phyloP scores from a whole-genome alignment of 192 early-diverging fungal species.

The Entomortierella parvispora region DNA sequence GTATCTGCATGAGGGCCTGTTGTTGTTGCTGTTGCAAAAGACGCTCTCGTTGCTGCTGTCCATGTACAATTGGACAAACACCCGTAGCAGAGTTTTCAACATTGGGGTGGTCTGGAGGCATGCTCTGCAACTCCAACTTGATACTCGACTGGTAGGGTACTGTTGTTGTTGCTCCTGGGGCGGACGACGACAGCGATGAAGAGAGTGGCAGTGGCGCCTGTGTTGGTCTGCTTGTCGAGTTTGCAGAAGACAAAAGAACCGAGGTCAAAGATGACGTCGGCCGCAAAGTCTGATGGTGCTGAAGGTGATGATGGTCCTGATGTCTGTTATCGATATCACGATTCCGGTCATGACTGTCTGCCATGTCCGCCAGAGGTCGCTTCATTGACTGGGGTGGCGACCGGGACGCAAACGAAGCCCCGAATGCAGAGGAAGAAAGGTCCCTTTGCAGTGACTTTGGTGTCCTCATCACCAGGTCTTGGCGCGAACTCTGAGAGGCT shows the following conservation, averaged over 20 bases:
- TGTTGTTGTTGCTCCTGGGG: background rate
- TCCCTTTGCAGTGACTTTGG: slow-evolving; percentile 36
- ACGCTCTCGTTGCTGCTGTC: slow-evolving; percentile 32
- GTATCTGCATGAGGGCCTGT: slow-evolving; percentile 6
- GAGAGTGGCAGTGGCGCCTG: background rate
- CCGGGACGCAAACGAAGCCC: slow-evolving; percentile 39
- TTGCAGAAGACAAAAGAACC: too few relatives aligned
- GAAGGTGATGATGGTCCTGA: slow-evolving; percentile 43
- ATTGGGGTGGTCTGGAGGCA: slow-evolving; percentile 49
- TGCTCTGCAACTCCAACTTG: slow-evolving; percentile 36
- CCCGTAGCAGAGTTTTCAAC: slow-evolving; percentile 32
- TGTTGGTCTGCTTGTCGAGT: background rate
- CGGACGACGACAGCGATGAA: slow-evolving; percentile 15
- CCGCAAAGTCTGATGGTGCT: background rate
- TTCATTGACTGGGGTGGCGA: slow-evolving; percentile 44
- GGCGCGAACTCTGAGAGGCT: slow-evolving; percentile 16
- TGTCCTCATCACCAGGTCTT: background rate
- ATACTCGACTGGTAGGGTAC: slow-evolving; percentile 9
- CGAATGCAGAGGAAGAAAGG: slow-evolving; percentile 39
- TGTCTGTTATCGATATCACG: slow-evolving; percentile 49
- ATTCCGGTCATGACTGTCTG: slow-evolving; percentile 45
- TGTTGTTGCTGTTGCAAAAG: slow-evolving; percentile 5
- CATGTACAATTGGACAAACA: slow-evolving; percentile 49
- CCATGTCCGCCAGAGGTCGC: slow-evolving; percentile 45
- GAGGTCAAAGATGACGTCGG: background rate